Conservation (phyloP, 768 basidiomycete species). For the Boletus pseudopeckii region DNA sequence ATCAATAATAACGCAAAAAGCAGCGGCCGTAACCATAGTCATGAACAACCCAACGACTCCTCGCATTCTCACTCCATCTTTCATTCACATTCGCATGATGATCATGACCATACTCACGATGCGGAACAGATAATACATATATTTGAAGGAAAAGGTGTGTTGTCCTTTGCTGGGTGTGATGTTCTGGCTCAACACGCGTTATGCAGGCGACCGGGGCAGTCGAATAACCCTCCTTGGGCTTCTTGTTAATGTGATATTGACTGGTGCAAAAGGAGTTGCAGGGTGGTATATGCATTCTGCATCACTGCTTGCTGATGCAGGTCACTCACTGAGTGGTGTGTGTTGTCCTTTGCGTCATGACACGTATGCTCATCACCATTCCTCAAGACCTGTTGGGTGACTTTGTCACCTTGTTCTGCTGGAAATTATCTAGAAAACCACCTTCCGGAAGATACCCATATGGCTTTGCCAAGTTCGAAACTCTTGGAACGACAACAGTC, state of each 20-base stretch:
- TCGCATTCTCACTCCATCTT: constrained; percentile 62
- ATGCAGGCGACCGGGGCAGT: constrained; percentile 73
- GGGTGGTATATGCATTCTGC: constrained; percentile 91
- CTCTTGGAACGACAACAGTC: constrained; percentile 87
- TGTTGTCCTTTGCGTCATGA: constrained; percentile 10
- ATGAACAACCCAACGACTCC: constrained; percentile 35
- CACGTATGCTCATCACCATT: constrained; percentile 7
- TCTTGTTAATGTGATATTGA: constrained; percentile 76
- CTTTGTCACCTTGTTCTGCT: constrained; percentile 86
- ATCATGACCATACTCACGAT: constrained; percentile 55
- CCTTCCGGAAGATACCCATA: constrained; percentile 80
- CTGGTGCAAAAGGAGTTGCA: constrained; percentile 78
- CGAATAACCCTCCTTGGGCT: constrained; percentile 85
- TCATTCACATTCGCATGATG: constrained; percentile 64
- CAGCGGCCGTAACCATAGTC: constrained; percentile 36
- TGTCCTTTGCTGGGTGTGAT: neutral
- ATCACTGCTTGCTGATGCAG: constrained; percentile 88
- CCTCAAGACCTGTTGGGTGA: constrained; percentile 77
- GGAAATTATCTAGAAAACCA: constrained; percentile 79
- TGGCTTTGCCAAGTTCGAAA: constrained; percentile 93
- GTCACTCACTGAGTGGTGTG: constrained; percentile 84
- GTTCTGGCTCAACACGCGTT: neutral
- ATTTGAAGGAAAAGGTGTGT: constrained; percentile 60
- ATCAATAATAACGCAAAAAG: constrained; percentile 4
- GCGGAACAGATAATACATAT: constrained; percentile 68